A percentile compares a stretch with the other conserved stretches of the same genome.
phyloP scores from a whole-genome alignment of 805 yeast genomes.

The Hanseniaspora meyeri region DNA sequence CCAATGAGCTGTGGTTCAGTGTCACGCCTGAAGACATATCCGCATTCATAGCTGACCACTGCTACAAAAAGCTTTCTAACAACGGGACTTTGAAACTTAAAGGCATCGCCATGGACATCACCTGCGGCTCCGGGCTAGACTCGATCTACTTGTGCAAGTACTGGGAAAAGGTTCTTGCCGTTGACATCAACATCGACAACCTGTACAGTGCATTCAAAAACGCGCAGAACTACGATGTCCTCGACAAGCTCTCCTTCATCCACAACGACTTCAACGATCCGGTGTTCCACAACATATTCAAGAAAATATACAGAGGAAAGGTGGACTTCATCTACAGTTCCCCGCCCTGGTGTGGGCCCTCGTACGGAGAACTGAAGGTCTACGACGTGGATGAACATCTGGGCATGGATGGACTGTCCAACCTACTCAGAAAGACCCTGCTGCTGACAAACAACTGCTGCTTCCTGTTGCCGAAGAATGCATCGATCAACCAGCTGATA shows the following conservation, averaged over 20 bases:
- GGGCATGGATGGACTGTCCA: constrained; percentile 36
- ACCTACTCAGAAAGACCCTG: constrained; percentile 34
- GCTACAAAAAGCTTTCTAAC: constrained; percentile 40
- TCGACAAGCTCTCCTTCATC: constrained; percentile 36
- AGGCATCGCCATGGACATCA: constrained; percentile 46
- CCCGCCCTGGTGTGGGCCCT: constrained; percentile 85
- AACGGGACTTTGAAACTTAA: constrained; percentile 20
- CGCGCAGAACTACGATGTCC: constrained; percentile 48
- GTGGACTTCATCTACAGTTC: constrained; percentile 43
- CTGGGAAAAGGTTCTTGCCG: constrained; percentile 46
- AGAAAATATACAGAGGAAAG: constrained; percentile 16
- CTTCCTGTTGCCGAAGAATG: constrained; percentile 52
- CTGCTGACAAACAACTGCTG: constrained; percentile 38
- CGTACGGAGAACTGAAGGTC: constrained; percentile 32
- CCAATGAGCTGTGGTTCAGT: constrained; percentile 69
- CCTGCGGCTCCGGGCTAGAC: constrained; percentile 86
- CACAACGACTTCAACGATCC: constrained; percentile 37
- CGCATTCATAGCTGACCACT: constrained; percentile 41
- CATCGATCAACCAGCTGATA: constrained; percentile 41
- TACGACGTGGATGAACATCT: constrained; percentile 38
- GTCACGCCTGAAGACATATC: constrained; percentile 79
- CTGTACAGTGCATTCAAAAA: constrained; percentile 57
- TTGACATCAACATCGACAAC: constrained; percentile 50
- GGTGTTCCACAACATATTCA: constrained; percentile 17
- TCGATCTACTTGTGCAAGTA: constrained; percentile 56